Evolutionary conservation across 805 yeast genomes (phyloP), one percentile per base, ranked within the genome.

Genomic region (Blastobotrys terrestris): DNA sequence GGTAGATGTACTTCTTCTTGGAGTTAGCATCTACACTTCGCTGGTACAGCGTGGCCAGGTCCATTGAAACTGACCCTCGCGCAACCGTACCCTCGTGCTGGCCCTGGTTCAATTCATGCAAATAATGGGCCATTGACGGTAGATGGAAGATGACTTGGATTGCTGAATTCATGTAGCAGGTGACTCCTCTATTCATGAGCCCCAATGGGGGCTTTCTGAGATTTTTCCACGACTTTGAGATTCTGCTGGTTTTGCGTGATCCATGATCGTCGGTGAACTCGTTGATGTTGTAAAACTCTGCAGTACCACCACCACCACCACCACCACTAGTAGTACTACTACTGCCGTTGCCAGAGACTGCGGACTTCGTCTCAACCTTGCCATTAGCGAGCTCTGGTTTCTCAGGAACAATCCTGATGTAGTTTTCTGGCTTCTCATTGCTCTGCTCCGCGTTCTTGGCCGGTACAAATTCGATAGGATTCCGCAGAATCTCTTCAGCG

Each of bases 91-190:
- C 52, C 19, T 60, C 59, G 48, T 79, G 73, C 55, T 81, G 78
- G 44, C 81, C 82, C 26, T 74, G 69, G 50, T 78, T 68, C 4
- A 89, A 79, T 53, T 86, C 91, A 43, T 76, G 72, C 51, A 94
- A 71, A 65, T 91, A 94, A 65, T 88, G 92, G 61, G 86, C 87
- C 52, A 92, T 69, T 3, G 97, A 95, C 5, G 99, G 97, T 16
- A 90, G 81, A 63, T 92, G 99, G 39, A 91, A 70, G 75, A 94
- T 71, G 1, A 95, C 83, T 72, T 92, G 98, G 21, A 94, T 83
- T 1, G 97, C 97, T 4, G 96, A 85, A 68, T 94, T 92, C 79
- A 92, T 91, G 71, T 92, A 92, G 67, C 99, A 92, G 2, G 98
- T 92, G 46, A 94, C 98, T 42, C 97, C 97, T 60, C 85, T 91